Conservation (phyloP, 257 asterid genomes). For the Nicotiana noctiflora region DNA sequence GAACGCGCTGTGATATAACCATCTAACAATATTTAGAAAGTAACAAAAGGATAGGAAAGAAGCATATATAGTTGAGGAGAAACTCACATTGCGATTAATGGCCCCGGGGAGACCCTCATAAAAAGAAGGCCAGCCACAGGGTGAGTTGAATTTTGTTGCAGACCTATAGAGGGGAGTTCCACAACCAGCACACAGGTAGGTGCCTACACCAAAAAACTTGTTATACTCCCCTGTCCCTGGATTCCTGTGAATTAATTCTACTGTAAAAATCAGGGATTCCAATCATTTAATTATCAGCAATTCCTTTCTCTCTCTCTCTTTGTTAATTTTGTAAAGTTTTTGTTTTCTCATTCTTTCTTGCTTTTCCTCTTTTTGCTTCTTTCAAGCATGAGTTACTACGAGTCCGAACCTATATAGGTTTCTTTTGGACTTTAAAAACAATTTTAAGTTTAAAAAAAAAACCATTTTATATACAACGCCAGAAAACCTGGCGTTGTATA, state of each 20-base stretch:
- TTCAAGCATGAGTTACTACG: too few species aligned
- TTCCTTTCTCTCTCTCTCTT: too few species aligned
- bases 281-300: background rate
- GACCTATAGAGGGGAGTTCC: slow-evolving; percentile 80
- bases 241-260: slow-evolving; percentile 33
- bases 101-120: slow-evolving; percentile 91
- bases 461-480: too few species aligned
- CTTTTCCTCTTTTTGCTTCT: too few species aligned
- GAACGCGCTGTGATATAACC: background rate
- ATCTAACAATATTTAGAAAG: background rate
- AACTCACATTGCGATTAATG: slow-evolving; percentile 61
- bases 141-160: slow-evolving; percentile 72
- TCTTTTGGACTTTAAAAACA: too few species aligned
- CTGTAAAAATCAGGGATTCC: background rate
- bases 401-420: too few species aligned
- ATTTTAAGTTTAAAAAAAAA: too few species aligned
- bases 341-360: too few species aligned
- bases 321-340: background rate
- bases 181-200: slow-evolving; percentile 81
- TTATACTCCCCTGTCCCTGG: slow-evolving; percentile 83
- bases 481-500: too few species aligned
- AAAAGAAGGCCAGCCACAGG: slow-evolving; percentile 99
- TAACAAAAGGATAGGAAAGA: background rate
- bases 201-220: slow-evolving; percentile 66
- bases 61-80: background rate